Evolutionary conservation across 164 flowering plant genomes (phyloP), one percentile per base, ranked within the genome.

Genomic region (Vitis labrusca): DNA sequence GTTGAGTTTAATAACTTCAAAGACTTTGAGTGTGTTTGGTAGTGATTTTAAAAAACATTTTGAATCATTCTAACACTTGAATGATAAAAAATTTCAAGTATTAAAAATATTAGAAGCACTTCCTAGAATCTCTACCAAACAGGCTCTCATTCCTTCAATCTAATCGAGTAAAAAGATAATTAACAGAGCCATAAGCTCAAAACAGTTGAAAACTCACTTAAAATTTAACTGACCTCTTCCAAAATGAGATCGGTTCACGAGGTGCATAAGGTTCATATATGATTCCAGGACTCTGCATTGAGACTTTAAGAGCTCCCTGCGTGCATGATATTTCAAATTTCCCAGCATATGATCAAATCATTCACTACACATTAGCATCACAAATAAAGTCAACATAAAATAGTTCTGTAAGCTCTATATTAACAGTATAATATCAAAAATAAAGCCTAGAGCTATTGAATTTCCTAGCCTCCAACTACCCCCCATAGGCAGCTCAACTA

Each of bases 211-310:
- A 61, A 66, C 23, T 37, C 16, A 12, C 3, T 48, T 16, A 44
- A 15, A 62, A 76, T 23, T 50, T 57, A 47, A 78, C 86, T 51
- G 72, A 95, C 99, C 99, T 89, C 79, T 62, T 62, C 95, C 81
- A 91, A 72, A 93, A 89, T 55, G 99, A 61, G 73, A 95, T 81
- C 62, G 75, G 75, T 70, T 85, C 85, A 63, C 97, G 91, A 72
- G 89, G 88, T 32, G 79, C 84, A 85, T 95, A 95, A 50, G 97
- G 99, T 77, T 95, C 99, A 79, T 88, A 89, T 2, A 95, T 68
- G 56, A 95, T 61, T 71, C 98, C 99, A 76, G 99, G 99, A 74
- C 99, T 95, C 65, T 71, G 52, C 86, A 88, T 84, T 65, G 91
- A 69, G 49, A 93, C 84, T 78, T 85, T 69, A 37, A 91, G 56